Base-by-base conservation (phyloP, 2,329 filamentous ascomycete genomes). In the Pseudogymnoascus sp. region DNA sequence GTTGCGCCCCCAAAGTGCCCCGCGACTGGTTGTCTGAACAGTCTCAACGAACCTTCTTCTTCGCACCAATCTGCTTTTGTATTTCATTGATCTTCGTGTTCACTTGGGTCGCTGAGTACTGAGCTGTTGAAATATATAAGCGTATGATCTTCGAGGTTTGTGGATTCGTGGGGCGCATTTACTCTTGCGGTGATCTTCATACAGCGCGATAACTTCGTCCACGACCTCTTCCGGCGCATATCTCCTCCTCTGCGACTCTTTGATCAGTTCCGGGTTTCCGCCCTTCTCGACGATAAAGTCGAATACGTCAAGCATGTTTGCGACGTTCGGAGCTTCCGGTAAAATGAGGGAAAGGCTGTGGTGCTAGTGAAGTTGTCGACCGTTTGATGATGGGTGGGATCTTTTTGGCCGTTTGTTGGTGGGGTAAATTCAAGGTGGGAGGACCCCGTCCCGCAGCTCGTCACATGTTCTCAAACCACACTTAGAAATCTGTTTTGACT, bases 241-340 rank as follows among this genome's bases (percentile, higher is more conserved):
- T 70, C 95, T 88, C 73, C 87, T 87, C 70, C 89, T 85, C 78
- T 99, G 95, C 68, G 89, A 95, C 76, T 97, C 91, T 76, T 90
- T 89, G 77, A 99, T 95, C 79, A 87, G 88, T 74, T 96, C 89
- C 14, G 92, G 91, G 78, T 98, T 86, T 70, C 95, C 95, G 69
- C 93, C 95, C 71, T 92, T 89, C 77, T 97, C 91, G 74, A 84
- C 78, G 72, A 93, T 88, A 74, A 93, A 91, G 74, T 93, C 89
- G 70, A 84, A 82, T 63, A 91, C 82, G 79, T 93, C 90, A 69
- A 91, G 82, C 89, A 91, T 91, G 62, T 70, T 76, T 70, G 63
- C 50, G 61, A 64, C 61, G 41, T 60, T 62, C 26, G 50, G 60
- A 28, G 60, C 37, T 60, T 56, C 35, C 38, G 38, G 14, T 60